These are phyloP conservation scores for Pythium guiyangense DNA, from an alignment of 352 stramenopile genomes.

Conservation along the genomic window DNA sequence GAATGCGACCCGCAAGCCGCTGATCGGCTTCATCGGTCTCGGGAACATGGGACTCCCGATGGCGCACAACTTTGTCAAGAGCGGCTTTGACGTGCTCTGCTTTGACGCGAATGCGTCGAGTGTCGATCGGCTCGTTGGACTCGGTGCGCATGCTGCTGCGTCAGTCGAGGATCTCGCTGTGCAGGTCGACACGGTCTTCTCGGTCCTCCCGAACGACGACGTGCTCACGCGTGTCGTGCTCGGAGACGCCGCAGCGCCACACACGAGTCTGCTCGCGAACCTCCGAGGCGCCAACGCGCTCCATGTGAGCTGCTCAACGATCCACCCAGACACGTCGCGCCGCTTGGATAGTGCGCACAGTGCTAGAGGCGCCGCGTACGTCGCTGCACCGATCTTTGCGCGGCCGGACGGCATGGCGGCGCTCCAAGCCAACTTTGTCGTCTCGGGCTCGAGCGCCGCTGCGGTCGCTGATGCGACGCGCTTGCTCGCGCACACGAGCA, in stretches of 20 bases:
- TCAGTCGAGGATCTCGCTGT: constrained; percentile 39
- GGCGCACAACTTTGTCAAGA: constrained; percentile 84
- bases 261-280: constrained; percentile 31
- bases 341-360: constrained; percentile 32
- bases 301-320: constrained; percentile 72
- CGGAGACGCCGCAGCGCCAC: constrained; percentile 14
- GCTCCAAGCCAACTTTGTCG: constrained; percentile 62
- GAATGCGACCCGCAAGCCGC: background rate
- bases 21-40: constrained; percentile 87
- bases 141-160: constrained; percentile 28
- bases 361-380: constrained; percentile 27
- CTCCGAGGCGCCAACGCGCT: constrained; percentile 25
- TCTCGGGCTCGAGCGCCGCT: constrained; percentile 34
- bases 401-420: constrained; percentile 63
- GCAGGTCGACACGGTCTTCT: constrained; percentile 40
- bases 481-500: constrained; percentile 38
- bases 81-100: constrained; percentile 46
- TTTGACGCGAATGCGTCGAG: constrained; percentile 46
- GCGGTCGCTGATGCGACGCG: constrained; percentile 29
- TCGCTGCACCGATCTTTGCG: constrained; percentile 66
- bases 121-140: constrained; percentile 19
- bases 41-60: constrained; percentile 93
- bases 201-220: constrained; percentile 65
- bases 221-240: constrained; percentile 40
- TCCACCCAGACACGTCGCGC: constrained; percentile 56